Base-by-base conservation (phyloP, 1,284 basidiomycete genomes). In the Ustilago trichophora region DNA sequence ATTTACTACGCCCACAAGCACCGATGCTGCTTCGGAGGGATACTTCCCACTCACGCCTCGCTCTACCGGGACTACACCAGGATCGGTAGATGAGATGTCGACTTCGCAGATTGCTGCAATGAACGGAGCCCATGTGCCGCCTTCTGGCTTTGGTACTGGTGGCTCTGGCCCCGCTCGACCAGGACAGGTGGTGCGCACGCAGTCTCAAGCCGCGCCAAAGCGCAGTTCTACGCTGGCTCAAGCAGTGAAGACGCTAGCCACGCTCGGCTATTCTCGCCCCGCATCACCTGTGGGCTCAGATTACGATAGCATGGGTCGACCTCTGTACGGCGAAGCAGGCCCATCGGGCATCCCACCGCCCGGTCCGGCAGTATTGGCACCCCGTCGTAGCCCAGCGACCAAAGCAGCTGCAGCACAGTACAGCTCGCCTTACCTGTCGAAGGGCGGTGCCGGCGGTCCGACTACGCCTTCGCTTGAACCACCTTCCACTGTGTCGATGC, bases 31-130 rank as follows among this genome's bases (percentile, higher is more conserved):
- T 1, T 50, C 67, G 15, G 71, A 80, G 21, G 64, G 75, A 21
- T 76, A 87, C 15, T 87, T 87, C 2, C 82, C 85, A 10, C 80
- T 83, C 3, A 82, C 84, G 1, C 68, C 77, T 1, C 43, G 62
- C n/a, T 54, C 67, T 12, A 59, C 64, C 48, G 77, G 50, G 15
- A 69, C 80, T 4, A 83, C 84, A 12, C 67, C 27, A 77, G 83
- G n/a, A 78, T 82, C 44, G 77, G 81, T 50, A 21, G 57, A 67
- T 24, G 54, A 57, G 42, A 54, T 63, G 56, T 53, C 57, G 33
- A 60, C 64, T 4, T 67, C 64, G 24, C 64, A 67, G 42, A 60
- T 67, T 15, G 64, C 64, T 11, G 56, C 64, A 1, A 22, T 67
- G 48, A 60, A 67, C 21, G 64, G 64, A 16, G 57, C 53, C 1